Percentiles rank a stretch among this genome's conserved stretches.
phyloP scores from a whole-genome alignment of 345 rosid genomes.

The Hibiscus mutabilis region DNA sequence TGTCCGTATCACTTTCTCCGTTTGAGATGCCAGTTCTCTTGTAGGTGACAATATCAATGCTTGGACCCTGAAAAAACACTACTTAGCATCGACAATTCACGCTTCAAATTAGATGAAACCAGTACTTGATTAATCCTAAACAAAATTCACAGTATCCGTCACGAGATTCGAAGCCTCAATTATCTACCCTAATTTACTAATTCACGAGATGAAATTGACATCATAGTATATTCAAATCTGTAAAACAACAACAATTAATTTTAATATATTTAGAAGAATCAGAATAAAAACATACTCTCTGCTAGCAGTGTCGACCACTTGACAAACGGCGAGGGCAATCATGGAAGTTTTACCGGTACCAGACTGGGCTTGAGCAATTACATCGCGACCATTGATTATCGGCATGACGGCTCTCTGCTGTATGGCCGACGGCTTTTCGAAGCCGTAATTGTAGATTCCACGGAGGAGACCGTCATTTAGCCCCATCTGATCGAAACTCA shows the following conservation, averaged over 20 bases:
- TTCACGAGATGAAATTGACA: neutral
- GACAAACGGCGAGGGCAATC: slow-evolving; percentile 96
- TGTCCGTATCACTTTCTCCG: slow-evolving; percentile 83
- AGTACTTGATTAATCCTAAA: neutral
- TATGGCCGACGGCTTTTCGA: slow-evolving; percentile 93
- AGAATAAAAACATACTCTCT: slow-evolving; percentile 50
- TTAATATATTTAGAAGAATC: slow-evolving; percentile 8
- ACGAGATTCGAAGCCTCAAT: neutral
- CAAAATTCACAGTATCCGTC: neutral
- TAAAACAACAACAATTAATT: neutral
- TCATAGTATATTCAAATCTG: neutral
- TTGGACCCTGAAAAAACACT: slow-evolving; percentile 56
- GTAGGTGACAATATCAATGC: slow-evolving; percentile 92
- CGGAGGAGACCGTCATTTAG: slow-evolving; percentile 70
- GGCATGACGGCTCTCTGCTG: slow-evolving; percentile 97
- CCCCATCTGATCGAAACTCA: slow-evolving; percentile 79
- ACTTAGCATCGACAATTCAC: neutral
- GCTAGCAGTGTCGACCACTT: slow-evolving; percentile 57
- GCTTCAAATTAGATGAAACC: neutral
- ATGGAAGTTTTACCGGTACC: slow-evolving; percentile 98
- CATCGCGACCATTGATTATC: slow-evolving; percentile 72
- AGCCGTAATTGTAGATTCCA: slow-evolving; percentile 79
- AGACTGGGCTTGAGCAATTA: too few species aligned
- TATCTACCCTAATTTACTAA: neutral
- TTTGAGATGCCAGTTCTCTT: slow-evolving; percentile 85